Evolutionary conservation across 108 stramenopile genomes (phyloP).

Genomic region (Nitzschia sp.): DNA sequence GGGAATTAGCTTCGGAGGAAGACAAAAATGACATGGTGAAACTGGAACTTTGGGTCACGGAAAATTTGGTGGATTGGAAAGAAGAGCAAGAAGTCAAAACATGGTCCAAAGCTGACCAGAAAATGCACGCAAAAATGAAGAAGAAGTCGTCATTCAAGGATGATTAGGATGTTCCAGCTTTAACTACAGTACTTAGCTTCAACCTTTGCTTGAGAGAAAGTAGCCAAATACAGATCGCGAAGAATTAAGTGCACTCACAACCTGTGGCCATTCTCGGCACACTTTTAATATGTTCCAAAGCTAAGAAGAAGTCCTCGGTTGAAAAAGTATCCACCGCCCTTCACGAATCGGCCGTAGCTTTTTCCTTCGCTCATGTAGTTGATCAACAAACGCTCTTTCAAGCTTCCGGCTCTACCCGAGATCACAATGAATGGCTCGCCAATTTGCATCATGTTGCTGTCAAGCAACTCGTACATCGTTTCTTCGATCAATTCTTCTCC

Average conservation of each 20-base stretch:
- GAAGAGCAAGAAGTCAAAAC: conserved; percentile 78
- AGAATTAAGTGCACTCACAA: no score
- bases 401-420: conserved; percentile 23
- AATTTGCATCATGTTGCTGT: conserved; percentile 50
- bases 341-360: conserved; percentile 30
- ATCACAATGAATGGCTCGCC: conserved; percentile 37
- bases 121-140: conserved; percentile 51
- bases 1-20: conserved; percentile 74
- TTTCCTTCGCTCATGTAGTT: conserved; percentile 23
- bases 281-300: conserved; percentile 20
- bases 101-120: conserved; percentile 53
- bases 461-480: conserved; percentile 63
- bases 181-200: no score
- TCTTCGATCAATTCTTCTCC: conserved; percentile 78
- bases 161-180: no score
- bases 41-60: conserved; percentile 73
- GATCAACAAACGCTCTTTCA: conserved; percentile 30
- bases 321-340: conserved; percentile 37
- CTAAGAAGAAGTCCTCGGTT: conserved; percentile 24
- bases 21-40: conserved; percentile 61
- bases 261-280: no score
- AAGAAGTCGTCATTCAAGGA: conserved; percentile 28
- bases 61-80: conserved; percentile 72
- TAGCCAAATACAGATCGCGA: no score
- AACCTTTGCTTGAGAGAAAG: no score